Base-by-base conservation (phyloP, 139 green algal genomes). In the Asterochloris erici region DNA sequence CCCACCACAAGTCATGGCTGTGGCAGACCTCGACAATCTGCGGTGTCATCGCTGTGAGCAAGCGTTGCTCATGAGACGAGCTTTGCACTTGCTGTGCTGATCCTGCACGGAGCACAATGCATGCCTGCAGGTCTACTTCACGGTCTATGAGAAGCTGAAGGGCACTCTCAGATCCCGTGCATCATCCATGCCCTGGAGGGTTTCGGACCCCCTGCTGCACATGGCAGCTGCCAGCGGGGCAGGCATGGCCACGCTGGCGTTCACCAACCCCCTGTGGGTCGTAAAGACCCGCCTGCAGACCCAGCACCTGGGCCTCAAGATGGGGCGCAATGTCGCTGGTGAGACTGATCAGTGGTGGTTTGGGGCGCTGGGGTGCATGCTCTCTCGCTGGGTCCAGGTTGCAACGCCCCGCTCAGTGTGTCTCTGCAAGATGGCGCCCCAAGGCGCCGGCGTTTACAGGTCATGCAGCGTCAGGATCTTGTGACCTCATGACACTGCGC, bases 201-300 rank as follows among this genome's bases (percentile, higher is more conserved):
- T 80, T 15, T 70, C 68, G 60, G 60, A 47, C 21, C 70, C 87
- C 11, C 84, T 63, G 15, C 75, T 92, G 24, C 94, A 98, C 89
- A 94, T 97, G 89, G 85, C 85, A 23, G 92, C 95, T 62, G 94
- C 95, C 1, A 88, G 91, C 47, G 95, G 94, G 6, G 96, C 96
- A 60, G 96, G 96, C 29, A 86, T 93, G 0, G 94, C 95, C 0
- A 99, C 95, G 4, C 85, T 94, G 19, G 24, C 91, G 0, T 91
- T 96, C 26, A 98, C 96, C 69, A 99, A 99, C 86, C 96, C 96
- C 12, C 81, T 99, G 54, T 99, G 95, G 94, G 96, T 99, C 10
- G 93, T 98, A 28, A 99, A 99, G 84, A 99, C 96, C 27, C 87
- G 96, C 12, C 89, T 99, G 81, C 95, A 98, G 87, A 95, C 91